Evolutionary conservation across 495 filamentous ascomycete species (phyloP), one percentile per base, ranked within the genome.

Genomic region (Parmelia sp.): DNA sequence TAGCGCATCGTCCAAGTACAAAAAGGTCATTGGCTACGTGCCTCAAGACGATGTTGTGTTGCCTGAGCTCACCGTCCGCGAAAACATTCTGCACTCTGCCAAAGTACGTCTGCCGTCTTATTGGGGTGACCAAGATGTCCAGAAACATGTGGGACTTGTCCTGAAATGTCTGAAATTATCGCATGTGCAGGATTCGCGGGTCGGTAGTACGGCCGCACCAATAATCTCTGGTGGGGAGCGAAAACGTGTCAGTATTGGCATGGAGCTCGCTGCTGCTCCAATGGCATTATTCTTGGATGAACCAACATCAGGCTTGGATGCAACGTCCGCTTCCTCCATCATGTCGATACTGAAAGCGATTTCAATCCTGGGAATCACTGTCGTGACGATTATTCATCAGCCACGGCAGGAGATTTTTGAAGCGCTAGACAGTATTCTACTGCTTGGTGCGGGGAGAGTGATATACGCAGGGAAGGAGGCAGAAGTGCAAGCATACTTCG

Each of bases 261-360:
- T 95, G 59, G 85, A 88, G 70, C 74, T 88, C 6, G 84, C 84
- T 2, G 84, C 84, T 21, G 83, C 83, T n/a, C 86, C 86, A 0
- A 85, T 84, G 71, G 74, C 84, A 31, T 79, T 88, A 39, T 88
- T 88, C 70, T 74, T 87, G 63, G 86, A 87, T 63, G 85, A 87
- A 65, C 85, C 85, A 0, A 88, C 85, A 1, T 84, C 82, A 15
- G 85, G 85, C 25, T 78, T 88, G 14, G 86, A 88, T 68, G 83
- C 84, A 0, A 86, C 85, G 14, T 79, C 82, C 42, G 85, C 85
- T 15, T 83, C 79, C 27, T 84, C 81, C 31, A 85, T 87, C 65
- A 82, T 88, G 25, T 87, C 88, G 42, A 96, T 94, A 78, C 73
- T 96, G 56, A 86, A 87, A 61, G 95, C 94, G 74, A 82, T 96